Base-by-base conservation (phyloP, 768 basidiomycete species). In the Serendipita vermifera region DNA sequence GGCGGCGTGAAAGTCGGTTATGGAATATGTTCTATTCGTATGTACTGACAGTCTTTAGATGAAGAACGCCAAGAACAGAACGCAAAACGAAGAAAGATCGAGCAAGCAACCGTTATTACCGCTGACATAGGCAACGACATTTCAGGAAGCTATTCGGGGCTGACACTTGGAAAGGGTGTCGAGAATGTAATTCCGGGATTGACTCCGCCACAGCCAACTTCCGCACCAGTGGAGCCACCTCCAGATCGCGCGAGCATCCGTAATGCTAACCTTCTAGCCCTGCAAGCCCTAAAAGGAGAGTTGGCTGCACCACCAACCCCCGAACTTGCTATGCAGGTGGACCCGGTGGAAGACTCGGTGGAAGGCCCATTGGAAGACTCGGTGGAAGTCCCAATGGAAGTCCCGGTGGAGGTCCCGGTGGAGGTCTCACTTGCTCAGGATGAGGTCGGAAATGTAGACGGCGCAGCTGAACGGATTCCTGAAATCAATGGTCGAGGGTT, bases 41-140 rank as follows among this genome's bases (percentile, higher is more conserved):
- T 41, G 27, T n/a, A 24, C 33, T 51, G 33, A 39, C 38, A 33
- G 32, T 33, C 56, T 9, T 62, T 70, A 97, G 94, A 81, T 68
- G 92, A 97, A 73, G 87, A 90, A 65, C 83, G 94, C 56, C 94
- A 96, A 70, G 87, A 93, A 60, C 82, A 87, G 63, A 85, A 87
- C 67, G 79, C 85, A 57, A 96, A 97, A 69, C 81, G 91, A 56
- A 84, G 91, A 67, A 87, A 77, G 74, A 75, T 78, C 71, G 77
- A 77, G 74, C 69, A 73, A 69, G 59, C 76, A 76, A 64, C 69
- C 67, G 59, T 61, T 14, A 62, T 62, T 7, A 60, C 60, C 24
- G 60, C 59, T 20, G 48, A 58, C 3, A 55, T 55, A 35, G 55
- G 61, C 22, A n/a, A n/a, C n/a, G n/a, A n/a, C n/a, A n/a, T n/a